A percentile compares a stretch with the other conserved stretches of the same genome.
phyloP scores from a whole-genome alignment of 148 eudicot genomes.

The Fallopia convolvulus region DNA sequence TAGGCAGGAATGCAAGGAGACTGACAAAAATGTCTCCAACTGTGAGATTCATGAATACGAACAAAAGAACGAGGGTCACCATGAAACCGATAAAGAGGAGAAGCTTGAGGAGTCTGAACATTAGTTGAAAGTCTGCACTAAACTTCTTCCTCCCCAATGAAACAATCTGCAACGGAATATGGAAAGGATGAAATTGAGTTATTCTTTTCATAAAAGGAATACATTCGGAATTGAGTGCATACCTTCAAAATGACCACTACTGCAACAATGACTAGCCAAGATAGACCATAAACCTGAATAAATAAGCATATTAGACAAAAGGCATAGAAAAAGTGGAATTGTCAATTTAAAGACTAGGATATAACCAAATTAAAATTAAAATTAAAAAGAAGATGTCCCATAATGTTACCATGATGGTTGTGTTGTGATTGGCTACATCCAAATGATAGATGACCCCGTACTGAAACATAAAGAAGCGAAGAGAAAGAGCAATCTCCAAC shows the following conservation, averaged over 20 bases:
- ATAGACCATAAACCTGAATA: conserved; percentile 59
- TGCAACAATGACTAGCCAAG: conserved; percentile 77
- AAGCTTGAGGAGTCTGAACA: conserved; percentile 38
- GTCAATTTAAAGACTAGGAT: background rate
- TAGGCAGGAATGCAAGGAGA: conserved; percentile 22
- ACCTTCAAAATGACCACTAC: conserved; percentile 62
- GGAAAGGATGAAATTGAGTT: too few species aligned
- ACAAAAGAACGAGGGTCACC: conserved; percentile 14
- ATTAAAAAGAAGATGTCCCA: conserved; percentile 5
- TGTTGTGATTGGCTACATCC: conserved; percentile 14
- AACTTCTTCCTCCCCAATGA: conserved; percentile 72
- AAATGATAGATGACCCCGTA: conserved; percentile 30
- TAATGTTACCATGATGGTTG: conserved; percentile 2
- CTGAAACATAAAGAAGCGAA: conserved; percentile 29
- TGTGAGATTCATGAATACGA: conserved; percentile 19
- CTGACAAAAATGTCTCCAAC: conserved; percentile 16
- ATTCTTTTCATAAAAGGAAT: background rate
- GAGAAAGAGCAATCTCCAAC: conserved; percentile 21
- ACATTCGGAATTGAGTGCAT: background rate
- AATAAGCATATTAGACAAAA: conserved; percentile 8
- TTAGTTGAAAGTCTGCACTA: conserved; percentile 81
- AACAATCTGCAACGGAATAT: conserved; percentile 39
- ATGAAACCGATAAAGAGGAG: conserved; percentile 15
- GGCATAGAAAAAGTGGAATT: background rate
- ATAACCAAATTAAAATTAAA: background rate